A percentile compares a stretch with the other conserved stretches of the same genome.
These are phyloP conservation scores for Cercospora zeina DNA, from an alignment of 2,329 filamentous ascomycete genomes.

Conservation along the genomic window DNA sequence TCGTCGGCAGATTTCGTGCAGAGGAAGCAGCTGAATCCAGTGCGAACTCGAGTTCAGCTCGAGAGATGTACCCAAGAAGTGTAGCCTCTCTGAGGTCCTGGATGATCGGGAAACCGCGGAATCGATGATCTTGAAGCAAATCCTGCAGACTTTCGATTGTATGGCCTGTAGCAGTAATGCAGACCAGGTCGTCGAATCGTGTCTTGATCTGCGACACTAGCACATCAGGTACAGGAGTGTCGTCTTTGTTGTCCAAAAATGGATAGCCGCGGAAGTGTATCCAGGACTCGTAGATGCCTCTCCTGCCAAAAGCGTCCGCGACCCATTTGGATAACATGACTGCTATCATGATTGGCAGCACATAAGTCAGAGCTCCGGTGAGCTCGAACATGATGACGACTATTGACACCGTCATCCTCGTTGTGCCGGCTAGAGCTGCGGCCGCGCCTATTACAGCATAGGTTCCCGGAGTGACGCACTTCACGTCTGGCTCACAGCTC, in stretches of 20 bases:
- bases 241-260: slow-evolving; percentile 88
- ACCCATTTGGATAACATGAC: slow-evolving; percentile 99
- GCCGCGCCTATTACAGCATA: slow-evolving; percentile 97
- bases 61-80: slow-evolving; percentile 89
- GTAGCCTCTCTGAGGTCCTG: slow-evolving; percentile 73
- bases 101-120: slow-evolving; percentile 90
- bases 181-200: slow-evolving; percentile 81
- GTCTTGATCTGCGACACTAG: slow-evolving; percentile 91
- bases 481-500: slow-evolving; percentile 76
- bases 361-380: slow-evolving; percentile 91
- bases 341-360: slow-evolving; percentile 97
- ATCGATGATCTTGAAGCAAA: slow-evolving; percentile 71
- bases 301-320: slow-evolving; percentile 87
- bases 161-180: slow-evolving; percentile 77
- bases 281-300: slow-evolving; percentile 97
- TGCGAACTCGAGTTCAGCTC: slow-evolving; percentile 83
- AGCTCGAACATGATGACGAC: slow-evolving; percentile 99
- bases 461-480: slow-evolving; percentile 89
- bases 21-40: slow-evolving; percentile 62
- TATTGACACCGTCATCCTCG: slow-evolving; percentile 95
- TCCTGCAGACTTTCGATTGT: slow-evolving; percentile 73
- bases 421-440: slow-evolving; percentile 89
- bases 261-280: slow-evolving; percentile 95
- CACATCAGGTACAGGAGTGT: slow-evolving; percentile 74
- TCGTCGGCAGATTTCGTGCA: slow-evolving; percentile 60